phyloP scores from a whole-genome alignment of 192 early-diverging fungal genomes.

The Physocladia obscura region DNA sequence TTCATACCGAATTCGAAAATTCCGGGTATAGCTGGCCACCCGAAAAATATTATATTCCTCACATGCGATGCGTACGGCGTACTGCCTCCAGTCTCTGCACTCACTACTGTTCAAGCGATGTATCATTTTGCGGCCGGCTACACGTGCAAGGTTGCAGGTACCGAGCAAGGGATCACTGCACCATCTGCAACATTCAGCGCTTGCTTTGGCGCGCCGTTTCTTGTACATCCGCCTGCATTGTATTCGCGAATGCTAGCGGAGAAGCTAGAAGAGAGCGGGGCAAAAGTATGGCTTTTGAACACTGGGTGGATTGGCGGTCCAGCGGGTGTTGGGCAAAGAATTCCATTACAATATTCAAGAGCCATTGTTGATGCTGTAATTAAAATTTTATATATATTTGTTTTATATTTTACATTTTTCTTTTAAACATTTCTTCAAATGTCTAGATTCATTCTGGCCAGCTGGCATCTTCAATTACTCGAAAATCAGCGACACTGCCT shows the following conservation, averaged over 20 bases:
- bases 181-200: conserved; percentile 82
- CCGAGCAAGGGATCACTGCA: conserved; percentile 69
- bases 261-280: conserved; percentile 75
- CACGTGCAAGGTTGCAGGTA: conserved; percentile 73
- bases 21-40: conserved; percentile 79
- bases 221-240: conserved; percentile 83
- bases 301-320: conserved; percentile 89
- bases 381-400: too few species aligned
- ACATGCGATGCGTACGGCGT: conserved; percentile 94
- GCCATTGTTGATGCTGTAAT: conserved; percentile 88
- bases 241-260: conserved; percentile 88
- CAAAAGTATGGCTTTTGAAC: conserved; percentile 84
- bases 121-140: conserved; percentile 92
- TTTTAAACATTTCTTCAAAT: not conserved
- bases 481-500: conserved; percentile 67
- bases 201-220: conserved; percentile 89
- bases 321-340: conserved; percentile 76
- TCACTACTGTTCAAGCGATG: conserved; percentile 80
- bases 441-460: conserved; percentile 79
- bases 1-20: conserved; percentile 86
- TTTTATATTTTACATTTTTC: not conserved
- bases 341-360: conserved; percentile 86
- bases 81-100: conserved; percentile 76
- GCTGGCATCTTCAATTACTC: conserved; percentile 50
- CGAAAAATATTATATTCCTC: conserved; percentile 88